Base-by-base conservation (phyloP, 2,329 filamentous ascomycete genomes). In the Calonectria fujianensis region DNA sequence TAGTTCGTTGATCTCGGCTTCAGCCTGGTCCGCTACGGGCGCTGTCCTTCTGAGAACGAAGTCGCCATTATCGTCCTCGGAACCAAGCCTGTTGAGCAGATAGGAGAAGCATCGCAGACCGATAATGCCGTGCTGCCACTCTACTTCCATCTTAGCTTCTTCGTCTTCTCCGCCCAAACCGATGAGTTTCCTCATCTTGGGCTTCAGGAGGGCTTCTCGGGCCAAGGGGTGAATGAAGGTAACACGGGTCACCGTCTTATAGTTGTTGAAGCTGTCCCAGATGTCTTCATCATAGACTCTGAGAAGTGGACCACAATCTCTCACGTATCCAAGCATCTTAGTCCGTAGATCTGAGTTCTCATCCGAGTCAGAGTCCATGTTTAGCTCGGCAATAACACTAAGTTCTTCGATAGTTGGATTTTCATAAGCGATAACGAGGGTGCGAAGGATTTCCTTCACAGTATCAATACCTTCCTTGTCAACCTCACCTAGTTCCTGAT, bases 361-460 rank as follows among this genome's bases (percentile, higher is more conserved):
- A 3, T 69, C 54, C 16, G 63, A 63, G 10, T 39, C 48, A 16
- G 63, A 4, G 27, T 65, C 59, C 8, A 54, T 57, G 16, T 59
- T 50, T 10, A 75, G 16, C 27, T 73, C 74, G 32, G 71, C 71
- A 71, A 75, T 68, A 10, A 75, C 37, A 35, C 51, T 54, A 1
- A 75, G 50, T 20, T 75, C 74, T 14, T 74, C 61, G 4, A 74
- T 50, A 20, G 74, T 75, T 45, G 71, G 74, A 9, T 74, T 65
- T 35, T 75, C 74, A 35, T 74, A 71, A 2, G 74, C 68, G 10
- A 75, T 57, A 10, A 74, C 68, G 1, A 75, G 39, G 14, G 71
- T 74, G n/a, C 74, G 74, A 13, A 75, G 74, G 24, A 75, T 70
- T n/a, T 75, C 74, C 13, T 76, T 74, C 51, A 67, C 57, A 27